Base-by-base conservation (phyloP, 2,329 filamentous ascomycete genomes). In the Aspergillus sp. region DNA sequence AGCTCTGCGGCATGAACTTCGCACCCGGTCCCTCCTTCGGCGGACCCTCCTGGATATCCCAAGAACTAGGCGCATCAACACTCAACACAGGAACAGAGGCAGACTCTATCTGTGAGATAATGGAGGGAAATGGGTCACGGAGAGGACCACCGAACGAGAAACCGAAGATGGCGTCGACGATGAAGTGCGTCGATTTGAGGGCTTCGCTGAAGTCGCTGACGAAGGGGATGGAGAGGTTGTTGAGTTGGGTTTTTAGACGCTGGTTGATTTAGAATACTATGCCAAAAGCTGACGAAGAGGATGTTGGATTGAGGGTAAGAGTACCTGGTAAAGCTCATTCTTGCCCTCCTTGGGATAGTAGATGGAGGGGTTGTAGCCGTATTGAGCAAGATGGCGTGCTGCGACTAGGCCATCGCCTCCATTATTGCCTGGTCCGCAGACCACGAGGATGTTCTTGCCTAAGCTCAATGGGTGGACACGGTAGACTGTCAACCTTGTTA, bases 271-370 rank as follows among this genome's bases (percentile, higher is more conserved):
- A 56, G 19, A 39, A 22, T 22, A 30, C 22, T 39, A 22, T 22
- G 27, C 22, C 39, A 9, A n/a, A 22, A 4, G 15, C 33, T 10
- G 9, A 27, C 19, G 3, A 5, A 22, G 6, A 25, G 23, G 12
- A 17, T 7, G 12, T 32, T 22, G 43, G 35, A 7, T 35, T 23
- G 20, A 10, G 10, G 3, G 10, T 17, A 39, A 53, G 69, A 4
- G 20, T 69, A 89, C 87, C 74, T 88, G 81, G 64, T 95, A 97
- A 3, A 97, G 77, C 43, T 95, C 90, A 56, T 90, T 91, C 65
- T 91, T 93, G 66, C 85, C 84, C 47, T 88, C 82, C 69, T 97
- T 97, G 1, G 93, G 93, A 62, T 95, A 97, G 74, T 93, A 97
- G 41, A 98, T 77, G 7, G 82, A 85, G 3, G 91, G 90, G 20